Evolutionary conservation across 2,329 filamentous ascomycete genomes (phyloP), one percentile per base, ranked within the genome.

Genomic region (Talaromyces rugulosus): DNA sequence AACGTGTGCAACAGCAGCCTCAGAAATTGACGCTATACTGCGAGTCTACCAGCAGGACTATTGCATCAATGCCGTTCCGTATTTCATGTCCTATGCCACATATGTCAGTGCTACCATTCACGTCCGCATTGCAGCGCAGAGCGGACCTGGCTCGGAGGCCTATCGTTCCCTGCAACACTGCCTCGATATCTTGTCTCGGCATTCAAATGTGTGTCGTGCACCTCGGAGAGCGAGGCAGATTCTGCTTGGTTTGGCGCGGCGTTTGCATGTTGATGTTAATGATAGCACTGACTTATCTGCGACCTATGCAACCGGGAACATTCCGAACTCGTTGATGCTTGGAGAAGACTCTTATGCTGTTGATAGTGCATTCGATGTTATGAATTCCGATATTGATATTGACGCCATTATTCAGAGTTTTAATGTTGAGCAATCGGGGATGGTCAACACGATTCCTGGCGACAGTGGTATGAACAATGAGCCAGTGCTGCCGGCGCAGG

Each of bases 101-200:
- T 86, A 85, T 60, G 82, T 84, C 3, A 78, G 78, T 16, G 82
- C 81, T 0, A 85, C 82, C 0, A 83, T 85, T 11, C 80, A 83
- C 59, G 80, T 77, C 0, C 80, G 82, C 1, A 81, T 82, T 27
- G 81, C 82, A 8, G 74, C 74, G 4, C 69, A 70, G 31, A 67
- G 63, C 42, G 63, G 63, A 9, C 65, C 62, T 30, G 65, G 56
- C 1, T 67, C 66, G 11, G 66, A 66, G 67, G 77, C 53, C 56
- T 74, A 68, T 27, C 66, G 66, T 34, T 70, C 66, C 12, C 58
- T 71, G 6, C 8, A 63, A 8, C 60, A 67, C 16, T 71, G 68
- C 36, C 63, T 62, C 11, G 63, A 61, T n/a, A 64, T 70, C 16
- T 55, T 71, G 3, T 51, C 58, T 16, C 61, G 69, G 11, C 69